Evolutionary conservation across 139 green algal species (phyloP), one percentile per base, ranked within the genome.

Genomic region (Micractinium sp.): DNA sequence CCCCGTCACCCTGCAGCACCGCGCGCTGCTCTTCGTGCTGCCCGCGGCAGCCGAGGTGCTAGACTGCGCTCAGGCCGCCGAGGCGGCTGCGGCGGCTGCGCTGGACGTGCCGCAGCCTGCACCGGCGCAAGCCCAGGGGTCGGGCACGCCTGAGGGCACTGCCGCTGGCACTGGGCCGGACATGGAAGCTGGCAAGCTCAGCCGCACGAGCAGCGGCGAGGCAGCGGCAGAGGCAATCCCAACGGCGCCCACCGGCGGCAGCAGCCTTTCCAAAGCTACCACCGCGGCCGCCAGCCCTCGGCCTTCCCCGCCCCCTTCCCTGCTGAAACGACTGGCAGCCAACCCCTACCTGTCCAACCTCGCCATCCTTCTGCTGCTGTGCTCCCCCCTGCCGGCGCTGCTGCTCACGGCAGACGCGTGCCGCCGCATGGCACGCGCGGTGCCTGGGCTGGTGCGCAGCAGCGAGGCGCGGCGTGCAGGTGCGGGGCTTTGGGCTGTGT

Each of bases 11-110:
- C 56, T 73, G 56, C 81, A 85, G 81, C 31, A 74, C 29, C 81
- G 56, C 56, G 81, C 81, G 1, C 53, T 85, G 81, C 53, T 85
- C 27, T 85, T 67, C n/a, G 12, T 33, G 3, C 47, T 85, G 81
- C 31, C 81, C 1, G 81, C 56, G 9, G 53, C 81, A 12, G 53
- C 31, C 12, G 56, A 85, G 56, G 29, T 85, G 31, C 81, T 85
- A 20, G 31, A 53, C 0, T 4, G 13, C 14, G 81, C 81, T 20
- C 56, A 73, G 56, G 81, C 53, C 7, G 56, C 56, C 1, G 81
- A 85, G 81, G 56, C 81, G 3, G 81, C 56, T 7, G 81, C 81
- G 29, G 81, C 81, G 2, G 81, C 31, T 3, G 81, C 81, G 3
- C 81, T 85, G 14, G 81, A 19, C 56, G 81, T 85, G 15, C 81